Base-by-base conservation (phyloP, 805 yeast species). In the Scheffersomyces lignosus region DNA sequence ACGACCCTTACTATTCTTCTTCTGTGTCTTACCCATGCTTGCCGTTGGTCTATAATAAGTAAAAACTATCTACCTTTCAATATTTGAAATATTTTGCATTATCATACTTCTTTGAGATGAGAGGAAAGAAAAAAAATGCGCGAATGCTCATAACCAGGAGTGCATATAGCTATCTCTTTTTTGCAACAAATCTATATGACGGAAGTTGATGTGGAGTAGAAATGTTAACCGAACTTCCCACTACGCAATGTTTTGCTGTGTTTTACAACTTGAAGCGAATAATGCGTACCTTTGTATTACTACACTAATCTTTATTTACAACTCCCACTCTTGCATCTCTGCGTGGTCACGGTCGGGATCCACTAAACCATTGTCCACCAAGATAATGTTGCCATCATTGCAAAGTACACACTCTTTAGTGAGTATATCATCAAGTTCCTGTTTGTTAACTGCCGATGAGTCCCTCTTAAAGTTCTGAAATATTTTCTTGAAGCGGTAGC, bases 1-100 rank as follows among this genome's bases (percentile, higher is more conserved):
- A 81, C 99, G 97, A 74, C 99, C 99, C 77, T 93, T 91, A 64
- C 95, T 87, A 60, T 87, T 83, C 67, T 90, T 90, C 80, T 90
- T 90, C 59, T 90, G 96, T 29, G 93, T 80, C 62, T 81, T 87
- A 66, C 96, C 96, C 95, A 87, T 87, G 33, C n/a, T n/a, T n/a
- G n/a, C n/a, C n/a, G n/a, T n/a, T n/a, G n/a, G n/a, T n/a, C 18
- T 18, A 29, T 9, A 12, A 10, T 25, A 18, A 24, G 26, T 17
- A 13, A 15, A 9, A 13, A n/a, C 23, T 32, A n/a, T n/a, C n/a
- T n/a, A n/a, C n/a, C n/a, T n/a, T n/a, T n/a, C n/a, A n/a, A n/a
- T n/a, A n/a, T n/a, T n/a, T n/a, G n/a, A n/a, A n/a, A n/a, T n/a
- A n/a, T n/a, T n/a, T n/a, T n/a, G n/a, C n/a, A n/a, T n/a, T 16